A percentile compares a stretch with the other conserved stretches of the same genome.
Conservation (phyloP, 306 rosid genomes). For the Cyclanthera cordifolia region DNA sequence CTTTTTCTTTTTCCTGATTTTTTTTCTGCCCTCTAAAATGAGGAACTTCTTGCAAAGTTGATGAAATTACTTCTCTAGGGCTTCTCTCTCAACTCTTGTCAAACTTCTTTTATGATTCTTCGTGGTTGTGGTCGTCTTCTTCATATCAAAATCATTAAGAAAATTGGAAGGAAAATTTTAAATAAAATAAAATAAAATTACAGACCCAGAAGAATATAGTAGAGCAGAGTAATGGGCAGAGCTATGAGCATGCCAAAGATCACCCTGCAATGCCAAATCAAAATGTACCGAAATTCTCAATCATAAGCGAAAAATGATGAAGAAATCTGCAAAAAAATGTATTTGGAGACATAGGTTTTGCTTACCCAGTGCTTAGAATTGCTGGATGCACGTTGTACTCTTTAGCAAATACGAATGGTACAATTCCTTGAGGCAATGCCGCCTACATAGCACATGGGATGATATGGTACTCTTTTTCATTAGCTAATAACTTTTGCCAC, state of each 20-base stretch:
- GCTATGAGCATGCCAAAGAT: slow-evolving; percentile 44
- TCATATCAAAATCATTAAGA: slow-evolving; percentile 6
- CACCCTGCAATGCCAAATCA: slow-evolving; percentile 23
- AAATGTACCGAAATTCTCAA: not conserved
- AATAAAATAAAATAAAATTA: slow-evolving; percentile 1
- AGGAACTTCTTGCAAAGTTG: not conserved
- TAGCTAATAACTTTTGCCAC: not conserved
- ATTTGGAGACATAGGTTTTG: not conserved
- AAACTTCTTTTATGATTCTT: not conserved
- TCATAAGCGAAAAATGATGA: not conserved
- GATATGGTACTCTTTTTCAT: not conserved
- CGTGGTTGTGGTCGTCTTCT: not conserved
- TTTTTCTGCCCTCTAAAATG: not conserved
- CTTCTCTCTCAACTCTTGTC: not conserved
- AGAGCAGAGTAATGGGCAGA: slow-evolving; percentile 33
- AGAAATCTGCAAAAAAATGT: no score
- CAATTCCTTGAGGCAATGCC: slow-evolving; percentile 96
- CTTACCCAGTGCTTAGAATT: slow-evolving; percentile 87
- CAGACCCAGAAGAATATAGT: slow-evolving; percentile 36
- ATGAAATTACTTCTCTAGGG: not conserved
- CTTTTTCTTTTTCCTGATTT: not conserved
- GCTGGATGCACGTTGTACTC: slow-evolving; percentile 95
- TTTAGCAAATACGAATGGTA: slow-evolving; percentile 94
- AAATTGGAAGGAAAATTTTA: not conserved
- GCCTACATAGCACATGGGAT: slow-evolving; percentile 37